Evolutionary conservation across 2,329 filamentous ascomycete species (phyloP).

Genomic region (Fusarium tuaranense): DNA sequence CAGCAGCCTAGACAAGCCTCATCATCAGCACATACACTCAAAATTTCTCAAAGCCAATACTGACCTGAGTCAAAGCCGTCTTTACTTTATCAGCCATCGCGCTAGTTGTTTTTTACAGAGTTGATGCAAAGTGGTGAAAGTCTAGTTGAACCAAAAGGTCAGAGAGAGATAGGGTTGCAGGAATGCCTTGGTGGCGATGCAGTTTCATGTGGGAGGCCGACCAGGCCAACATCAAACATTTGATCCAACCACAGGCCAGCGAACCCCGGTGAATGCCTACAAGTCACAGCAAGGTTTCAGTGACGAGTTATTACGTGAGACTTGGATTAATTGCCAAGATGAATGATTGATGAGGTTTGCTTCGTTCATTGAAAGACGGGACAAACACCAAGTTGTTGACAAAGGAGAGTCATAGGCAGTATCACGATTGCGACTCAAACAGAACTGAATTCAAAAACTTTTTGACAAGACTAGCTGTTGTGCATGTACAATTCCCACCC

Average conservation of each 20-base stretch:
- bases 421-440: neutral
- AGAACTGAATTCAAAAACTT: neutral
- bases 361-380: neutral
- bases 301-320: neutral
- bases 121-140: neutral
- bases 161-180: neutral
- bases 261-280: neutral
- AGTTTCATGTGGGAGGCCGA: neutral
- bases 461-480: neutral
- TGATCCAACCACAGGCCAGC: neutral
- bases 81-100: constrained; percentile 1
- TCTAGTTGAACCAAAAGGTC: neutral
- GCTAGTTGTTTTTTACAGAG: neutral
- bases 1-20: neutral
- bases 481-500: no score
- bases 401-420: neutral
- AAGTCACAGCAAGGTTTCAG: neutral
- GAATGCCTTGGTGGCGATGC: neutral
- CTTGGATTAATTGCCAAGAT: neutral
- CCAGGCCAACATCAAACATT: neutral
- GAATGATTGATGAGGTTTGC: neutral
- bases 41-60: neutral
- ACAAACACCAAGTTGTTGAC: neutral
- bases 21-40: neutral
- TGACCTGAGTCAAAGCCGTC: neutral